These are phyloP conservation scores for Cylindricascospora bacillispora DNA, from an alignment of 1,139 yeast genomes.

Conservation along the genomic window DNA sequence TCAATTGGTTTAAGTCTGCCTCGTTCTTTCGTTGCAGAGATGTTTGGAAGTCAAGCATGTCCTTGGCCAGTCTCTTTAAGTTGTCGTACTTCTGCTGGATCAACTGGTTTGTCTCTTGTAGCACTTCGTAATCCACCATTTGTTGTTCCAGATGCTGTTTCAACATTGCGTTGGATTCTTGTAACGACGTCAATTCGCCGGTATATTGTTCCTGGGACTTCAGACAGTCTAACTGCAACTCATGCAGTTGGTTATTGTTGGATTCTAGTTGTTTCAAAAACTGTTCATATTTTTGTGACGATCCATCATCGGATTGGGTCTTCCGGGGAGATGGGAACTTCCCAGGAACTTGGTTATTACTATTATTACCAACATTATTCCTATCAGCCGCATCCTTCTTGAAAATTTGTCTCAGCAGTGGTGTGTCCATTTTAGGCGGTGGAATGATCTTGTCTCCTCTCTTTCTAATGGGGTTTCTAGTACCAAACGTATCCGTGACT, in stretches of 20 bases:
- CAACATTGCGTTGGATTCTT: not conserved
- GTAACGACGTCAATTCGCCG: not conserved
- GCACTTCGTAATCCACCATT: not conserved
- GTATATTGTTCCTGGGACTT: not conserved
- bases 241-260: not conserved
- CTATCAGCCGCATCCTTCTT: not conserved
- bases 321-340: slow-evolving; percentile 8
- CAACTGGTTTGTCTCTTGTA: not conserved
- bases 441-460: no score
- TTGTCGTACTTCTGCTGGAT: not conserved
- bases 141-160: not conserved
- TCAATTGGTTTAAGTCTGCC: slow-evolving; percentile 5
- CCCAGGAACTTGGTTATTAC: slow-evolving; percentile 6
- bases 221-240: not conserved
- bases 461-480: slow-evolving; percentile 3
- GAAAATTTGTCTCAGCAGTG: not conserved
- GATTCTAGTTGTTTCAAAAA: not conserved
- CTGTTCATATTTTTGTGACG: not conserved
- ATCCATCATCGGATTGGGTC: not conserved
- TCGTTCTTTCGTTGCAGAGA: not conserved
- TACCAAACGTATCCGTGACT: slow-evolving; percentile 17
- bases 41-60: slow-evolving; percentile 1
- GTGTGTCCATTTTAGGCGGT: not conserved
- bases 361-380: not conserved
- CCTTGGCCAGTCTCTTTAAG: not conserved